Conservation (phyloP, 805 yeast genomes). For the Saturnispora sekii region DNA sequence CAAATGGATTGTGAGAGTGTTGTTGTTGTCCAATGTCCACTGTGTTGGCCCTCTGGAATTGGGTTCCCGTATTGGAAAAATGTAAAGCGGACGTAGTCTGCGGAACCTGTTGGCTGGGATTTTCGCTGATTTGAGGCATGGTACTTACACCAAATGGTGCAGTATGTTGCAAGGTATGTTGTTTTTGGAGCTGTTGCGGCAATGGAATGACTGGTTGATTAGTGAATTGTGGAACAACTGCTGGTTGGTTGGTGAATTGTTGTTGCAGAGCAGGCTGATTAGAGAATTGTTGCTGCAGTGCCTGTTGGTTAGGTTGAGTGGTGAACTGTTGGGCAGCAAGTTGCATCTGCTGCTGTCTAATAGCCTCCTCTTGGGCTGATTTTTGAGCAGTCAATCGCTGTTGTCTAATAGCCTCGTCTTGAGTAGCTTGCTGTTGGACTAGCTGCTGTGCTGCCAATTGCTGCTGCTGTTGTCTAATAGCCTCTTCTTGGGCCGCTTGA, state of each 20-base stretch:
- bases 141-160: conserved; percentile 6
- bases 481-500: background rate
- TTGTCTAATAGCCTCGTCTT: background rate
- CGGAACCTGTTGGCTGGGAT: background rate
- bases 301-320: background rate
- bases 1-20: conserved; percentile 1
- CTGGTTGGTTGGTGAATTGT: conserved; percentile 3
- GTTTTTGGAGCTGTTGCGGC: conserved; percentile 1
- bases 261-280: background rate
- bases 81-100: background rate
- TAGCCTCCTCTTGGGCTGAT: background rate
- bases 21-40: background rate
- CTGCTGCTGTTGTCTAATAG: background rate
- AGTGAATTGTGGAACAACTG: background rate
- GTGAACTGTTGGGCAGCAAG: background rate
- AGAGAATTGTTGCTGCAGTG: background rate
- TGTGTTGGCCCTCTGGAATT: background rate
- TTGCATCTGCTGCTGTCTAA: background rate
- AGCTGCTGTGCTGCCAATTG: background rate
- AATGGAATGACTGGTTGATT: background rate
- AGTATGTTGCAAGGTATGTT: conserved; percentile 3
- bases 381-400: background rate
- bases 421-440: background rate
- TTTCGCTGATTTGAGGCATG: conserved; percentile 6
- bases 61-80: background rate